A percentile compares a stretch with the other conserved stretches of the same genome.
Conservation (phyloP, 2,329 filamentous ascomycete genomes). For the Scleromitrula shiraiana region DNA sequence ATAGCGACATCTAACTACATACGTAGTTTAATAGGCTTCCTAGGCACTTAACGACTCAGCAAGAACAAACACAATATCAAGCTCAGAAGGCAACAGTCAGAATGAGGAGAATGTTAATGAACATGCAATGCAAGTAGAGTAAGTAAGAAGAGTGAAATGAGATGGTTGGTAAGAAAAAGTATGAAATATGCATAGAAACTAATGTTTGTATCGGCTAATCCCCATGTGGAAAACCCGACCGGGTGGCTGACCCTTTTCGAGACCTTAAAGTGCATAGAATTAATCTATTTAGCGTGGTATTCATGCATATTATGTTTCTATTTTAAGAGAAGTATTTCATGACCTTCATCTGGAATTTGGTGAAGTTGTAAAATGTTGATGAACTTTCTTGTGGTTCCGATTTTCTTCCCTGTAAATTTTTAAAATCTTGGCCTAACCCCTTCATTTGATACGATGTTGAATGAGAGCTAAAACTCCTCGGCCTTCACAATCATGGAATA, state of each 20-base stretch:
- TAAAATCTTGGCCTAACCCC: background rate
- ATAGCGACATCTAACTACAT: too few species aligned
- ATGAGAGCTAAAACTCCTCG: too few species aligned
- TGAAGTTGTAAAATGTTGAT: background rate
- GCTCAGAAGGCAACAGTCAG: background rate
- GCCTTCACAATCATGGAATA: too few species aligned
- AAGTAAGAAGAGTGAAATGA: background rate
- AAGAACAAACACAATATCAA: too few species aligned
- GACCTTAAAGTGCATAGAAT: background rate
- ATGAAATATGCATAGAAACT: background rate
- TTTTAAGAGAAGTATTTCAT: slow-evolving; percentile 1
- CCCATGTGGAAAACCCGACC: background rate
- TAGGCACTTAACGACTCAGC: too few species aligned
- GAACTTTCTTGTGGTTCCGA: background rate
- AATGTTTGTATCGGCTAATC: background rate
- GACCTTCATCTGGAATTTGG: background rate
- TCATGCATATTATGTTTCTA: slow-evolving; percentile 2
- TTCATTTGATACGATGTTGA: slow-evolving; percentile 1
- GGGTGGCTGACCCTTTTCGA: slow-evolving; percentile 4
- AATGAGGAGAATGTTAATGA: background rate
- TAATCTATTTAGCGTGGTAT: background rate
- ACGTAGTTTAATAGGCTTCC: too few species aligned
- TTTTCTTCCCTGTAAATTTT: slow-evolving; percentile 2
- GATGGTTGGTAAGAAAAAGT: background rate
- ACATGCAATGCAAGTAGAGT: background rate